These are phyloP conservation scores for Fusarium sp. DNA, from an alignment of 2,329 filamentous ascomycete species.

Conservation along the genomic window DNA sequence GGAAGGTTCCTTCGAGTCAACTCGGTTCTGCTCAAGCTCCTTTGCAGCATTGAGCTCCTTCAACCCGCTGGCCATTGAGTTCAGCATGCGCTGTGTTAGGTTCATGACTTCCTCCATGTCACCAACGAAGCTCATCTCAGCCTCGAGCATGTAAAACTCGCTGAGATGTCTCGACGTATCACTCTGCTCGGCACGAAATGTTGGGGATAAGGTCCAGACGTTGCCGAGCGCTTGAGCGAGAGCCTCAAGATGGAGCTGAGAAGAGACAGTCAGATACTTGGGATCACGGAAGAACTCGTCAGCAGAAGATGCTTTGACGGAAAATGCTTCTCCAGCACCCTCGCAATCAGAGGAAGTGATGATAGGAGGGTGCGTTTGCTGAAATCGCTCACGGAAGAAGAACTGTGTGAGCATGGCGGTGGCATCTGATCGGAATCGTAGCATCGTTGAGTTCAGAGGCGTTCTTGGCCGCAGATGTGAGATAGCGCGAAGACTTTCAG, in stretches of 20 bases:
- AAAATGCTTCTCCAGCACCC: slow-evolving; percentile 94
- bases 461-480: slow-evolving; percentile 88
- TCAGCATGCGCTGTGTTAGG: slow-evolving; percentile 82
- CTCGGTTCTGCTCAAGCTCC: slow-evolving; percentile 55
- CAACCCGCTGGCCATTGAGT: slow-evolving; percentile 57
- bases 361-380: slow-evolving; percentile 90
- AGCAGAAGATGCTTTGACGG: slow-evolving; percentile 62
- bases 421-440: slow-evolving; percentile 84
- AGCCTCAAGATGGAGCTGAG: slow-evolving; percentile 93
- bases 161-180: slow-evolving; percentile 94
- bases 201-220: slow-evolving; percentile 94
- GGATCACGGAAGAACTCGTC: slow-evolving; percentile 79
- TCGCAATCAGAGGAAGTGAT: slow-evolving; percentile 98
- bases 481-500: slow-evolving; percentile 87
- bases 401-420: slow-evolving; percentile 78
- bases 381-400: slow-evolving; percentile 76
- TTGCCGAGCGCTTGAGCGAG: slow-evolving; percentile 87
- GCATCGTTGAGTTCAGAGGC: slow-evolving; percentile 80
- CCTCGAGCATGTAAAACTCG: slow-evolving; percentile 99
- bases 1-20: slow-evolving; percentile 52
- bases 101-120: slow-evolving; percentile 78
- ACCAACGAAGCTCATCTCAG: slow-evolving; percentile 83
- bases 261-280: slow-evolving; percentile 97
- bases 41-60: slow-evolving; percentile 54
- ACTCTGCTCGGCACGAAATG: slow-evolving; percentile 92